A percentile compares a stretch with the other conserved stretches of the same genome.
These are phyloP conservation scores for Tylopilus cervinicoccineus DNA, from an alignment of 768 basidiomycete genomes.

Conservation along the genomic window DNA sequence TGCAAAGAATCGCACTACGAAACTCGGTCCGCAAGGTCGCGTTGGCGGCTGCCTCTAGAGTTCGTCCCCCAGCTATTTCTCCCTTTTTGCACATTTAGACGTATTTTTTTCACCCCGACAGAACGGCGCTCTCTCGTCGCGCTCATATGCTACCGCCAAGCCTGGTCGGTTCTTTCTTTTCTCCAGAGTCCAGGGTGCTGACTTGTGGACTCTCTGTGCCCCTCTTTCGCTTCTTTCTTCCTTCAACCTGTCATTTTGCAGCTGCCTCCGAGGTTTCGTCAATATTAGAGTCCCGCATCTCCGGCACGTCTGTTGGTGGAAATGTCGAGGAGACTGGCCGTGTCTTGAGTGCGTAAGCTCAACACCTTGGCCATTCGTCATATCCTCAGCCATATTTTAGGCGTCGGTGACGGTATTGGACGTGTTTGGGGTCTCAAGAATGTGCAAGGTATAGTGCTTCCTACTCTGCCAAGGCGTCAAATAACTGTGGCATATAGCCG, in stretches of 20 bases:
- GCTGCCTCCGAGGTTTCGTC: conserved; percentile 99
- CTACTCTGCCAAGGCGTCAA: not conserved
- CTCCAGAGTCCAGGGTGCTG: conserved; percentile 1
- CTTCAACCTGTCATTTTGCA: conserved; percentile 38
- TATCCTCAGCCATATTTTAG: conserved; percentile 37
- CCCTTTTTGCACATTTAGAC: conserved; percentile 5
- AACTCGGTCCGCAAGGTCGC: conserved; percentile 78
- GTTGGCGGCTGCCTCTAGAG: conserved; percentile 66
- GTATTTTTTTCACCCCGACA: conserved; percentile 17
- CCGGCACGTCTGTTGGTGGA: conserved; percentile 83
- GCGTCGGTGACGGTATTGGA: conserved; percentile 99
- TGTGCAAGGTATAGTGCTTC: conserved; percentile 74
- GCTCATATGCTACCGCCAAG: conserved; percentile 97
- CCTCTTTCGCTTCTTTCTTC: not conserved
- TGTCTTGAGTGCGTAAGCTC: conserved; percentile 77
- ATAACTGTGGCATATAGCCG: conserved; percentile 49
- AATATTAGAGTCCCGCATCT: conserved; percentile 97
- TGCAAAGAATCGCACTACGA: conserved; percentile 85
- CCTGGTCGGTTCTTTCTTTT: conserved; percentile 59
- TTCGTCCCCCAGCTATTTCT: conserved; percentile 27
- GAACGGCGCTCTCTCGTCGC: conserved; percentile 51
- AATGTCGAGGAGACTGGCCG: conserved; percentile 99
- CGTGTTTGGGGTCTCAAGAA: conserved; percentile 99
- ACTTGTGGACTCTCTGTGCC: conserved; percentile 12
- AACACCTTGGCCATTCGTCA: not conserved